Percentiles rank a stretch among this genome's conserved stretches.
Evolutionary conservation across 345 rosid genomes (phyloP).

Genomic region (Schrenkiella parvula): DNA sequence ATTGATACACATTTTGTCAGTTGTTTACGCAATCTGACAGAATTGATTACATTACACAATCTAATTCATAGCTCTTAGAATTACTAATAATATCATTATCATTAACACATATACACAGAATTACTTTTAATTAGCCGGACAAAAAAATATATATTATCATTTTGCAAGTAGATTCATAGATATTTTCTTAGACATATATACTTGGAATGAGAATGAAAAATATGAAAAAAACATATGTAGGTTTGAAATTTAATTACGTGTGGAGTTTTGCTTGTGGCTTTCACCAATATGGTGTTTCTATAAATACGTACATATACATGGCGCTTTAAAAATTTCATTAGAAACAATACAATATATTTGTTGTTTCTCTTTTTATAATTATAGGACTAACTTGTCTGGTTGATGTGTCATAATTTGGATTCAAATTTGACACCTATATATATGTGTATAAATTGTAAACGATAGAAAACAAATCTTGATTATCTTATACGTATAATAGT

Average conservation of each 20-base stretch:
- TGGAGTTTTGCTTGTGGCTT: conserved; percentile 38
- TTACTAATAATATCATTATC: background rate
- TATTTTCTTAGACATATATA: conserved; percentile 11
- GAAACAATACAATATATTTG: background rate
- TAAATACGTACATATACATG: conserved; percentile 23
- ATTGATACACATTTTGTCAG: background rate
- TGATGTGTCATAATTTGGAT: background rate
- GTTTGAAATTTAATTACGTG: conserved; percentile 23
- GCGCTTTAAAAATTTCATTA: conserved; percentile 14
- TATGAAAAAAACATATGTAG: background rate
- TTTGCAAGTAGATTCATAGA: conserved; percentile 7
- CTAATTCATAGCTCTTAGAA: background rate
- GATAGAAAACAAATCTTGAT: background rate
- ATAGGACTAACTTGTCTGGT: background rate
- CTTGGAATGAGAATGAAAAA: conserved; percentile 8
- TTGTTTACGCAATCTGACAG: background rate
- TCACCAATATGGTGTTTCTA: conserved; percentile 31
- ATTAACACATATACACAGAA: background rate
- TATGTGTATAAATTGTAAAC: background rate
- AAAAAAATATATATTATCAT: background rate
- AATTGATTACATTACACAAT: background rate
- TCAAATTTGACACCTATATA: background rate
- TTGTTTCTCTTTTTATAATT: background rate
- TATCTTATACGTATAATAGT: background rate
- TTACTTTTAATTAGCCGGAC: background rate